Conservation (phyloP, 1,284 basidiomycete species). For the Pseudozyma tsukubaensis region DNA sequence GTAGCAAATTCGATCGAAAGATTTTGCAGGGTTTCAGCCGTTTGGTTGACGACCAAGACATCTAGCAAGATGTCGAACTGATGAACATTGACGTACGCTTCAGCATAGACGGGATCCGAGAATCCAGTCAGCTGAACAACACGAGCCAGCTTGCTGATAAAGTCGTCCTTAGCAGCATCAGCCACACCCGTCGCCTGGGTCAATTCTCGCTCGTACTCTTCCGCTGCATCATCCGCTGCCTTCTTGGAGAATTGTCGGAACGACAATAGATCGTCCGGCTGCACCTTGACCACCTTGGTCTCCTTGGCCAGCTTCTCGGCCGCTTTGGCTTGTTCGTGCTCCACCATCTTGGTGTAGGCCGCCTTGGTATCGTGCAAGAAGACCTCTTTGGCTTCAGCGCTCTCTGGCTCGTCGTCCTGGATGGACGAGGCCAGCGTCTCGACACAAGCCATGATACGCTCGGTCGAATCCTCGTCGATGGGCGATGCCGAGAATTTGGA, state of each 20-base stretch:
- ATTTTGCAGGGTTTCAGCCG: conserved; percentile 92
- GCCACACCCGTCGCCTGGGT: conserved; percentile 87
- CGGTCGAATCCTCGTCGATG: conserved; percentile 97
- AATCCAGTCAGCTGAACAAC: conserved; percentile 98
- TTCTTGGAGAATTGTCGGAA: conserved; percentile 98
- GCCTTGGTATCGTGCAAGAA: conserved; percentile 93
- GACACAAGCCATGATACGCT: conserved; percentile 96
- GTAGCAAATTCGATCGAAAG: conserved; percentile 98
- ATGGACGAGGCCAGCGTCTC: conserved; percentile 78
- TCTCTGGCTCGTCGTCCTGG: conserved; percentile 66
- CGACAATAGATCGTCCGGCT: conserved; percentile 90
- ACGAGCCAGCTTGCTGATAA: conserved; percentile 92
- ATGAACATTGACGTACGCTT: conserved; percentile 97
- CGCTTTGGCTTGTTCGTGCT: conserved; percentile 75
- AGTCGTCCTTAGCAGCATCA: conserved; percentile 85
- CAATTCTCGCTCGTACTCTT: conserved; percentile 87
- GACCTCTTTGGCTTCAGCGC: conserved; percentile 79
- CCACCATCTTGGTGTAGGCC: conserved; percentile 94
- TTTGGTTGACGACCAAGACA: conserved; percentile 97
- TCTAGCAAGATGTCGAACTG: conserved; percentile 96
- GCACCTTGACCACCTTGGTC: conserved; percentile 79
- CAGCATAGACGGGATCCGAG: conserved; percentile 97
- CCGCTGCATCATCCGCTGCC: conserved; percentile 71
- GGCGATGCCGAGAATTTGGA: conserved; percentile 91
- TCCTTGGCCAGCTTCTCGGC: conserved; percentile 88